Percentiles rank a stretch among this genome's conserved stretches.
These are phyloP conservation scores for Pseudoscleropodium purum DNA, from an alignment of 225 moss, liverwort and hornwort species.

Conservation along the genomic window DNA sequence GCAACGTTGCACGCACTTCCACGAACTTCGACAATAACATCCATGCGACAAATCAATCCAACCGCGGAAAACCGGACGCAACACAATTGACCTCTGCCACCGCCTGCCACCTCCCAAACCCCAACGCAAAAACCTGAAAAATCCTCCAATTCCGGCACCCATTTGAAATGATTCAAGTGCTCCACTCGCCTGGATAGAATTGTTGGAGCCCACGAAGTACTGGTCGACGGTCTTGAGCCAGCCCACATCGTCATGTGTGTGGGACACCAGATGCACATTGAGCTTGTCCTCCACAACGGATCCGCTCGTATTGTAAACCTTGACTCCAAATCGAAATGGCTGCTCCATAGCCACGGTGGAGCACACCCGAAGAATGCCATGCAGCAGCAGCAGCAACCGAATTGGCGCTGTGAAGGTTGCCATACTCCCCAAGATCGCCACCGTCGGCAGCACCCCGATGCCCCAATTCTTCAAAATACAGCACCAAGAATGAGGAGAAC, in stretches of 20 bases:
- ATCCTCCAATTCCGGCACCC: neutral
- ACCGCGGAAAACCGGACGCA: neutral
- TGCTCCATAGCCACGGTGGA: neutral
- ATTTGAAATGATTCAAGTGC: neutral
- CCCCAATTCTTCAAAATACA: neutral
- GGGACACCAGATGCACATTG: conserved; percentile 88
- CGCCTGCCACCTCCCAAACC: neutral
- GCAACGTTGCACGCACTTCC: neutral
- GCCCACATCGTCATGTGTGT: conserved; percentile 96
- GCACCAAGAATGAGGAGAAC: neutral
- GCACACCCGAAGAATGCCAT: neutral
- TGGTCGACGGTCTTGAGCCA: conserved; percentile 99
- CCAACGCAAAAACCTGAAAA: neutral
- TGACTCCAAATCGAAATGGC: conserved; percentile 7
- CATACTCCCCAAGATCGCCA: neutral
- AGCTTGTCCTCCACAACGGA: conserved; percentile 54
- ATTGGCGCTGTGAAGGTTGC: neutral
- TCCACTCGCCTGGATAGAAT: conserved; percentile 68
- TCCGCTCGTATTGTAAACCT: conserved; percentile 38
- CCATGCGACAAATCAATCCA: neutral
- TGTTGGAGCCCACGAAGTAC: conserved; percentile 93
- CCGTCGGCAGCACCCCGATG: neutral
- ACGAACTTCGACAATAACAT: neutral
- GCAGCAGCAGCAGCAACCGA: neutral
- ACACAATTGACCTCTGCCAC: neutral